A percentile compares a stretch with the other conserved stretches of the same genome.
Evolutionary conservation across 371 early-diverging fungal species (phyloP).

Genomic region (Zopfochytrium polystomum): DNA sequence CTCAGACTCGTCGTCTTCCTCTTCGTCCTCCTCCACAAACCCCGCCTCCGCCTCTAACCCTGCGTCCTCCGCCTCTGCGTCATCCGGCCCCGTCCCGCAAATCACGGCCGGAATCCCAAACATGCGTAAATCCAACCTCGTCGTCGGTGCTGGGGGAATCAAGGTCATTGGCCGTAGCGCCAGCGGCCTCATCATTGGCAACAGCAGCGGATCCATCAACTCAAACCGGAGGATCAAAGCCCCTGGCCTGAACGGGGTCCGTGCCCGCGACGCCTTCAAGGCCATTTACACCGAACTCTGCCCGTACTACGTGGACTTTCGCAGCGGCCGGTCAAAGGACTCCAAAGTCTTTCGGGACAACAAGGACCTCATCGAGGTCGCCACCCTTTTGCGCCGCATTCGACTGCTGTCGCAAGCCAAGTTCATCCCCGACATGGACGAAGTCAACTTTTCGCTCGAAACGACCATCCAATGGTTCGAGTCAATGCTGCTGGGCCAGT

Average conservation of each 20-base stretch:
- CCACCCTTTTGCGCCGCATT: slow-evolving; percentile 60
- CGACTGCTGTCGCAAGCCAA: slow-evolving; percentile 41
- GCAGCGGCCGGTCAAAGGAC: slow-evolving; percentile 55
- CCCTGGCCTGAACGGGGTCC: slow-evolving; percentile 14
- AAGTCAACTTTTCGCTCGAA: slow-evolving; percentile 51
- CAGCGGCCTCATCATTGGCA: slow-evolving; percentile 19
- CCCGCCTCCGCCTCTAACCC: not conserved
- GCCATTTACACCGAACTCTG: slow-evolving; percentile 58
- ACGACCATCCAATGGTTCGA: slow-evolving; percentile 78
- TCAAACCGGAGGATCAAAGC: slow-evolving; percentile 7
- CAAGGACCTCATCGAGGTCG: slow-evolving; percentile 63
- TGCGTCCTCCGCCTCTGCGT: not conserved
- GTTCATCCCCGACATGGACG: slow-evolving; percentile 37
- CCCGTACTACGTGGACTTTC: slow-evolving; percentile 74
- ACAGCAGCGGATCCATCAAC: slow-evolving; percentile 1
- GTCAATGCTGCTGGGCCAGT: slow-evolving; percentile 69
- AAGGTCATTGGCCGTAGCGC: slow-evolving; percentile 31
- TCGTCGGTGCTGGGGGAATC: slow-evolving; percentile 50
- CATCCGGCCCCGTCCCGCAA: not conserved
- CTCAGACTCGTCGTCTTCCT: not conserved
- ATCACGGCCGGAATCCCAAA: slow-evolving; percentile 24
- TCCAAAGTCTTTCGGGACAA: slow-evolving; percentile 69
- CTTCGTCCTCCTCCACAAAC: not conserved
- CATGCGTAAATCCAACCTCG: slow-evolving; percentile 31
- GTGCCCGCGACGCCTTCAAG: slow-evolving; percentile 65